A percentile compares a stretch with the other conserved stretches of the same genome.
These are phyloP conservation scores for Amanita muscaria DNA, from an alignment of 768 basidiomycete species.

Conservation along the genomic window DNA sequence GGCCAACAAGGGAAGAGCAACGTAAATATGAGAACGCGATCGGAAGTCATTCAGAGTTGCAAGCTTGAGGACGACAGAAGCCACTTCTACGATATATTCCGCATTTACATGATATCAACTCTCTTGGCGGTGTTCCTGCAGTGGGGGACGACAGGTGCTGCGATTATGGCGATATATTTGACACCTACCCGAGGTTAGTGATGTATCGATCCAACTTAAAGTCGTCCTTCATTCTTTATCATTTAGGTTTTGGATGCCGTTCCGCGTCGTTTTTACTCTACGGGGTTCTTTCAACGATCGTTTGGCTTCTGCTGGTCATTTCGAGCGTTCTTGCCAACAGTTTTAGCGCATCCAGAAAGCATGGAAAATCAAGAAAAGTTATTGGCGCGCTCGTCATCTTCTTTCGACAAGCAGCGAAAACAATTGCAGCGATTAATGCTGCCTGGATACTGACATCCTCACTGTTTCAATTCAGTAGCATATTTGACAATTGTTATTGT, in stretches of 20 bases:
- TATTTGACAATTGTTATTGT: constrained; percentile 28
- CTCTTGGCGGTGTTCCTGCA: constrained; percentile 17
- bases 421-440: constrained; percentile 22
- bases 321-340: constrained; percentile 22
- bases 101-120: constrained; percentile 1
- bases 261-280: constrained; percentile 25
- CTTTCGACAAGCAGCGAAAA: constrained; percentile 23
- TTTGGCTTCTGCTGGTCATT: constrained; percentile 22
- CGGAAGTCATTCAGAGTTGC: no score
- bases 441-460: constrained; percentile 22
- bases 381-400: constrained; percentile 16
- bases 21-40: no score
- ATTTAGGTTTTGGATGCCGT: constrained; percentile 25
- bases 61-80: neutral
- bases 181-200: constrained; percentile 19
- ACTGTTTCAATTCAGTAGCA: constrained; percentile 25
- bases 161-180: constrained; percentile 18
- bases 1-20: no score
- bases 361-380: neutral
- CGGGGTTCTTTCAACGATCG: constrained; percentile 21
- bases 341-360: neutral
- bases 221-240: neutral
- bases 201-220: neutral
- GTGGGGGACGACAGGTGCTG: constrained; percentile 23
- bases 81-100: neutral